phyloP scores from a whole-genome alignment of 495 filamentous ascomycete species.

The Penicillium steckii region DNA sequence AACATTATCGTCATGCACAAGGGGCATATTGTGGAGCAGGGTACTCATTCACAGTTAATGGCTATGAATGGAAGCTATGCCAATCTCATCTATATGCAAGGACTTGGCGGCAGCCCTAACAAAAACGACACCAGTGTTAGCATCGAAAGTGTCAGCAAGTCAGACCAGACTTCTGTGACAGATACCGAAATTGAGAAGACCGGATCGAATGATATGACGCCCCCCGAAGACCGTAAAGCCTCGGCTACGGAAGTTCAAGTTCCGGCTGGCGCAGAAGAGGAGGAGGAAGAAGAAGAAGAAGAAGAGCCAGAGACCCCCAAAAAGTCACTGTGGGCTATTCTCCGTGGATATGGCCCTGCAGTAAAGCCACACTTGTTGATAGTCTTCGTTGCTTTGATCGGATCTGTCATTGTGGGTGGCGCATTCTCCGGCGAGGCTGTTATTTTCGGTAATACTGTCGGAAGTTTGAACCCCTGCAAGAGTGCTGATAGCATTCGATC shows the following conservation, averaged over 20 bases:
- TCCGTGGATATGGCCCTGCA: constrained; percentile 31
- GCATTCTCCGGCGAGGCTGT: constrained; percentile 50
- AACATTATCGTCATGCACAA: constrained; percentile 63
- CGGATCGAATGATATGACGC: constrained; percentile 12
- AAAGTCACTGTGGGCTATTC: constrained; percentile 32
- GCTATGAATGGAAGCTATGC: constrained; percentile 45
- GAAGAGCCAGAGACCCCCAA: constrained; percentile 30
- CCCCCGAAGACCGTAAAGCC: constrained; percentile 18
- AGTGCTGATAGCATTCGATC: constrained; percentile 32
- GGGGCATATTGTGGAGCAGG: constrained; percentile 56
- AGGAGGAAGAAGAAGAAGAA: constrained; percentile 25
- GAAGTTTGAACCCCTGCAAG: constrained; percentile 44
- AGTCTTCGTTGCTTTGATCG: constrained; percentile 37
- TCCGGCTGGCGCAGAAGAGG: constrained; percentile 15
- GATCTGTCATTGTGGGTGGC: constrained; percentile 43
- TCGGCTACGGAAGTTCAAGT: constrained; percentile 13
- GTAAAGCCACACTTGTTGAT: constrained; percentile 38
- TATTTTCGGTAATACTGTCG: constrained; percentile 53
- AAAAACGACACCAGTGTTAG: constrained; percentile 20
- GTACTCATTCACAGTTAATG: constrained; percentile 44
- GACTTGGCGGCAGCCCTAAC: constrained; percentile 24
- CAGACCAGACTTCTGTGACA: constrained; percentile 24
- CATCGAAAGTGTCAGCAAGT: constrained; percentile 23
- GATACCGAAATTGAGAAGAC: constrained; percentile 23
- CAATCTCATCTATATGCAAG: constrained; percentile 42